Evolutionary conservation across 2,329 filamentous ascomycete genomes (phyloP), one percentile per base, ranked within the genome.

Genomic region (Neofusicoccum laricinum): DNA sequence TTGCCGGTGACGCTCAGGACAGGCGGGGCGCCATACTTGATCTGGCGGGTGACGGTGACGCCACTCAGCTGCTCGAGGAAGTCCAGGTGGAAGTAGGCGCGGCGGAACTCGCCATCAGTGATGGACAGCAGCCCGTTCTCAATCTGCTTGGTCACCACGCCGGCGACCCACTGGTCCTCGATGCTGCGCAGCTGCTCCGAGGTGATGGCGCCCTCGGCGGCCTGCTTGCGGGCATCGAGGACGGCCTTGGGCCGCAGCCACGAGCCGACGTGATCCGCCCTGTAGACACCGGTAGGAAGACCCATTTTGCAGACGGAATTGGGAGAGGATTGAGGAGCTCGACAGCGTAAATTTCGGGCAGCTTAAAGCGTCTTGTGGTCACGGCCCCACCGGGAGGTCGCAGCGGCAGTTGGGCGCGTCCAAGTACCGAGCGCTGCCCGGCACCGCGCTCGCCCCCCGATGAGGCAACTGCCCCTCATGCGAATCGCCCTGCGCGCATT

Each of bases 21-120:
- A 49, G 84, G 84, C n/a, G 84, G 84, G 62, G 81, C 81, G 8
- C 80, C 76, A 63, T 80, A 80, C 61, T 76, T 69, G 71, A 81
- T 69, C 65, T 73, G 72, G 61, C 84, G 84, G 67, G 79, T 79
- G 68, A 82, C 78, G 72, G 84, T 81, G 68, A 86, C 80, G 59
- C 84, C 84, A 45, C 77, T 77, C 3, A 86, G 75, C 69, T 85
- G 80, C 72, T 83, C 78, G 48, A 86, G 78, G 75, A 85, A 86
- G 73, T 86, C 84, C 65, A 86, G 80, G 72, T 86, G 84, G 76
- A 86, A 86, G 77, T 81, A 86, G 50, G 80, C 80, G 63, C 84
- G 81, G 61, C 84, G 81, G 74, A 84, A 85, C 73, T 86, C 84
- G 74, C 84, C 84, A 66, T 85, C 84, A 8, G 84, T 86, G 50